Percentiles rank a stretch among this genome's conserved stretches.
phyloP scores from a whole-genome alignment of 352 stramenopile species.

The Globisporangium heterothallicum region DNA sequence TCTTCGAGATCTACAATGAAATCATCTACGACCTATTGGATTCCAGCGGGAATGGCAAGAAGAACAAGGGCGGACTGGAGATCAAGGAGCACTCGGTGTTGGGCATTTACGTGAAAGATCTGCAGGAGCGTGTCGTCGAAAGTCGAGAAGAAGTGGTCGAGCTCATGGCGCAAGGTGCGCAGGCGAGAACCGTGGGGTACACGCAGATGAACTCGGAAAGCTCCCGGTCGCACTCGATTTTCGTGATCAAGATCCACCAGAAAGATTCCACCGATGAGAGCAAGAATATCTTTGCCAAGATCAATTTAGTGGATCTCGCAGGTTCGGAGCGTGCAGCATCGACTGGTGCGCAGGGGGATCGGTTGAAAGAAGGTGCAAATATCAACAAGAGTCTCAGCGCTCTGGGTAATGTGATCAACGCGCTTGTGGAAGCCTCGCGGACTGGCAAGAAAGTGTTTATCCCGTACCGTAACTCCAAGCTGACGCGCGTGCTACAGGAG shows the following conservation, averaged over 20 bases:
- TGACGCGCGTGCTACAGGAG: slow-evolving; percentile 91
- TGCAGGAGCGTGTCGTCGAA: slow-evolving; percentile 86
- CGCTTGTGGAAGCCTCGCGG: slow-evolving; percentile 78
- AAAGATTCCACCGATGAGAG: slow-evolving; percentile 81
- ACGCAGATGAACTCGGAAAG: slow-evolving; percentile 94
- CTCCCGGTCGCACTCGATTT: slow-evolving; percentile 93
- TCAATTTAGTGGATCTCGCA: slow-evolving; percentile 94
- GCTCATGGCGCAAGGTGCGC: slow-evolving; percentile 65
- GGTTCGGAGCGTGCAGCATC: slow-evolving; percentile 88
- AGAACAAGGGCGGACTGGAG: slow-evolving; percentile 85
- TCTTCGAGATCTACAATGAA: slow-evolving; percentile 97
- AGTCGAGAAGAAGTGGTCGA: slow-evolving; percentile 82
- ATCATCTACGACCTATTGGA: slow-evolving; percentile 94
- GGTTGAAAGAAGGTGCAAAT: slow-evolving; percentile 91
- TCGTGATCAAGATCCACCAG: slow-evolving; percentile 94
- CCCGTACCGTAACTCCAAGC: slow-evolving; percentile 92
- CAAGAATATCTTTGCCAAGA: slow-evolving; percentile 89
- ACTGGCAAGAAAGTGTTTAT: slow-evolving; percentile 88
- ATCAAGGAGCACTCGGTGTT: slow-evolving; percentile 93
- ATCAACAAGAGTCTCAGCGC: slow-evolving; percentile 94
- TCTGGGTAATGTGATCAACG: slow-evolving; percentile 92
- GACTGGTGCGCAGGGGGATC: slow-evolving; percentile 86
- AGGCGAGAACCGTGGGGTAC: slow-evolving; percentile 66
- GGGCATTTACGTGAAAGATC: slow-evolving; percentile 92
- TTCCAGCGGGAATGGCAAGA: slow-evolving; percentile 80